Evolutionary conservation across 345 rosid species (phyloP).

Genomic region (Eucalyptus urophylla): DNA sequence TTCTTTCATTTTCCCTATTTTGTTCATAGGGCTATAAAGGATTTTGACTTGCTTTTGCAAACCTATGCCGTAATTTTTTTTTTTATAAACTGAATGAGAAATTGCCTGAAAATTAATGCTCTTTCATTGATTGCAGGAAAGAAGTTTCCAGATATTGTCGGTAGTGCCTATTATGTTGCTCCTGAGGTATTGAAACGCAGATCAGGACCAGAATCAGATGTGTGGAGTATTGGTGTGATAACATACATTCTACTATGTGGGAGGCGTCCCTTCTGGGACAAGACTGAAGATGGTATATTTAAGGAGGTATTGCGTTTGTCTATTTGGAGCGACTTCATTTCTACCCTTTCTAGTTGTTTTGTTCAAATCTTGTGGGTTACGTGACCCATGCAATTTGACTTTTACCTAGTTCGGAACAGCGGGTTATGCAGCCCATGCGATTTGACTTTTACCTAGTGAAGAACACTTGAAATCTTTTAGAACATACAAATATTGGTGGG

Average conservation of each 20-base stretch:
- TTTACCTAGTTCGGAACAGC: background rate
- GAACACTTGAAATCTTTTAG: background rate
- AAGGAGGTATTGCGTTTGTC: conserved; percentile 23
- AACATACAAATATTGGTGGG: background rate
- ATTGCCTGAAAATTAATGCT: background rate
- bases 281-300: conserved; percentile 48
- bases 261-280: conserved; percentile 52
- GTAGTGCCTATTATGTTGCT: conserved; percentile 55
- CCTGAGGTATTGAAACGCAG: conserved; percentile 42
- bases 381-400: background rate
- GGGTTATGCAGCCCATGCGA: background rate
- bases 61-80: background rate
- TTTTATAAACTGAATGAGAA: background rate
- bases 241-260: conserved; percentile 43
- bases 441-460: background rate
- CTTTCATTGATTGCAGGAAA: conserved; percentile 15
- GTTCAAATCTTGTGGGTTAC: background rate
- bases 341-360: background rate
- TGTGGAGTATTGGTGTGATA: conserved; percentile 48
- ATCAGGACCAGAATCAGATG: conserved; percentile 51
- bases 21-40: background rate
- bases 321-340: background rate
- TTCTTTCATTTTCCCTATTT: background rate
- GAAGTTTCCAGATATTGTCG: conserved; percentile 52
- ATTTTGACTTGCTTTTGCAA: background rate